Conservation (phyloP, 305 asterid species). For the Fraxinus latifolia region DNA sequence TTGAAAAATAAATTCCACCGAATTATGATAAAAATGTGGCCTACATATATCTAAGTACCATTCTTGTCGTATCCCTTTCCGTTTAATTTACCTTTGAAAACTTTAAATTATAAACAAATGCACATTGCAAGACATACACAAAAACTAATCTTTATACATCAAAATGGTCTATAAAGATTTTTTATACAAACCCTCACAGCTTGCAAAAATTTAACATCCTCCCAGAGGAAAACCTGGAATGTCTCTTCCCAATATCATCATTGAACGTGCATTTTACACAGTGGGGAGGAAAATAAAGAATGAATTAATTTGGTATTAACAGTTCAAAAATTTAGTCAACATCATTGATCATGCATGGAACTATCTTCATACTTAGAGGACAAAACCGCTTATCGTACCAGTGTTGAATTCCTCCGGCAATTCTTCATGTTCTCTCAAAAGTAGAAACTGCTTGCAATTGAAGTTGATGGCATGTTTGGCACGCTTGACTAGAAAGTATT, state of each 20-base stretch:
- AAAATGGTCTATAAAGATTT: neutral
- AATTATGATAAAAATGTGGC: neutral
- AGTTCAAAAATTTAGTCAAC: constrained; percentile 12
- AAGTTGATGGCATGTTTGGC: neutral
- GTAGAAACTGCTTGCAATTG: neutral
- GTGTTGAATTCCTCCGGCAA: neutral
- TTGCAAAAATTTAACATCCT: constrained; percentile 18
- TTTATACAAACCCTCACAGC: constrained; percentile 16
- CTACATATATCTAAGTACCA: neutral
- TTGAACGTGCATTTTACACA: neutral
- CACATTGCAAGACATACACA: neutral
- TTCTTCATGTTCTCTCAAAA: neutral
- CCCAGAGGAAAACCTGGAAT: constrained; percentile 9
- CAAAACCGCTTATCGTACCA: neutral
- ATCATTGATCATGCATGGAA: neutral
- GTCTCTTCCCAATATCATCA: neutral
- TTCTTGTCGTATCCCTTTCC: neutral
- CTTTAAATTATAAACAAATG: neutral
- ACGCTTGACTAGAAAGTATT: neutral
- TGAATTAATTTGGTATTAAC: constrained; percentile 17
- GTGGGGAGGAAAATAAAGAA: constrained; percentile 4
- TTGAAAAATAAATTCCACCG: neutral
- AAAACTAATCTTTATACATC: neutral
- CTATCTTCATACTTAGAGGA: neutral
- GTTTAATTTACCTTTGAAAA: neutral